Evolutionary conservation across 768 basidiomycete genomes (phyloP).

Genomic region (Lactarius deliciosus): DNA sequence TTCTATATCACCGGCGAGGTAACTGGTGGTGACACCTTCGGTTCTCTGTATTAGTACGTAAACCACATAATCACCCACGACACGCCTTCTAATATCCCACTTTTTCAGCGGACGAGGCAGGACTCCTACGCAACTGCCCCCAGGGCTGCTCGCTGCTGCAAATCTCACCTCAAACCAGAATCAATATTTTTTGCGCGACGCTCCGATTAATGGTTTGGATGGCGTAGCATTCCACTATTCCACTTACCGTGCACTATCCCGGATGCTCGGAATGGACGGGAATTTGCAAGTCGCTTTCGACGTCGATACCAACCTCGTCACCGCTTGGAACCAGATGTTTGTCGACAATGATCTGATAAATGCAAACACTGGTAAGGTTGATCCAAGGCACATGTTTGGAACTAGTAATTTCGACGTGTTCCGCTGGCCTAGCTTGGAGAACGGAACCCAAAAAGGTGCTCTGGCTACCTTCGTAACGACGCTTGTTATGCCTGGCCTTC

Average conservation of each 20-base stretch:
- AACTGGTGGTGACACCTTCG: conserved; percentile 91
- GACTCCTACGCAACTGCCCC: conserved; percentile 67
- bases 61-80: background rate
- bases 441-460: conserved; percentile 75
- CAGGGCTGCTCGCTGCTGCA: conserved; percentile 65
- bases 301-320: conserved; percentile 76
- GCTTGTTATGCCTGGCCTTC: conserved; percentile 84
- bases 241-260: conserved; percentile 79
- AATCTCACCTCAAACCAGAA: conserved; percentile 59
- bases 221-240: conserved; percentile 92
- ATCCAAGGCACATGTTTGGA: conserved; percentile 88
- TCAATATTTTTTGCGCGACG: conserved; percentile 79
- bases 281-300: conserved; percentile 91
- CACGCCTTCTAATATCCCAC: conserved; percentile 2
- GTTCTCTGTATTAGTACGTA: conserved; percentile 77
- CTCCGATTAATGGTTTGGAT: conserved; percentile 63
- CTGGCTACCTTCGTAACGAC: conserved; percentile 77
- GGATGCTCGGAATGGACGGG: conserved; percentile 95
- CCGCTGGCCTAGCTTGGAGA: conserved; percentile 87
- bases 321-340: conserved; percentile 91
- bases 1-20: conserved; percentile 93
- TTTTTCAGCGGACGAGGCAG: conserved; percentile 77
- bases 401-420: conserved; percentile 95
- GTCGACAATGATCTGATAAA: conserved; percentile 87
- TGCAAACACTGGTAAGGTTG: conserved; percentile 56